Base-by-base conservation (phyloP, 371 early-diverging fungal genomes). In the Mucor saturninus region DNA sequence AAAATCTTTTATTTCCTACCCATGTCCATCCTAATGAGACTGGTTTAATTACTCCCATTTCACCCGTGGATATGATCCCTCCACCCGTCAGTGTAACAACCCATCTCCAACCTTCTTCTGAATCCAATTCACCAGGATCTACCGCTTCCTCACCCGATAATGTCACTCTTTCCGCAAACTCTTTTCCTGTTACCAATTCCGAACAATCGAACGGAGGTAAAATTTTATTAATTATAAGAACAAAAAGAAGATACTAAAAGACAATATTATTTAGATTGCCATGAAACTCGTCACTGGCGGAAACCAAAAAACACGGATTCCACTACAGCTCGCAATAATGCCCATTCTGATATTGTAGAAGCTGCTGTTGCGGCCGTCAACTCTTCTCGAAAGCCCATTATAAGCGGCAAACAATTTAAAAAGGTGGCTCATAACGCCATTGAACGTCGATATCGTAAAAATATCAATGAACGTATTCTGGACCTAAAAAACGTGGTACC, bases 401-500 rank as follows among this genome's bases (percentile, higher is more conserved):
- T 54, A 13, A 14, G 59, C 1, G 61, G 56, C 26, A 31, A 37
- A 30, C 50, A 64, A 29, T 38, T 64, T 1, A 90, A 93, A 69
- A 94, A 93, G 69, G 89, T 91, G 4, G 91, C 94, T 0, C 95
- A 95, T 73, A 95, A 94, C 63, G 93, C 91, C 2, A 93, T 94
- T 46, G 95, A 95, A 70, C 85, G 91, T 10, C 85, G 92, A 39
- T 93, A 94, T 73, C 86, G 95, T 63, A 93, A 93, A 73, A 95
- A 94, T 72, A 91, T 95, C 67, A 94, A 95, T 78, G 91, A 94
- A 60, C 86, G 94, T 48, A 94, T 95, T 50, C 74, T 82, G 37
- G 93, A 94, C 32, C 79, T 95, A 26, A 87, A 88, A 60, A 81
- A 83, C 60, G 86, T 89, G 0, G 91, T 95, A 1, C 95, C 95